Base-by-base conservation (phyloP, 164 flowering plant genomes). In the Amborella trichopoda region DNA sequence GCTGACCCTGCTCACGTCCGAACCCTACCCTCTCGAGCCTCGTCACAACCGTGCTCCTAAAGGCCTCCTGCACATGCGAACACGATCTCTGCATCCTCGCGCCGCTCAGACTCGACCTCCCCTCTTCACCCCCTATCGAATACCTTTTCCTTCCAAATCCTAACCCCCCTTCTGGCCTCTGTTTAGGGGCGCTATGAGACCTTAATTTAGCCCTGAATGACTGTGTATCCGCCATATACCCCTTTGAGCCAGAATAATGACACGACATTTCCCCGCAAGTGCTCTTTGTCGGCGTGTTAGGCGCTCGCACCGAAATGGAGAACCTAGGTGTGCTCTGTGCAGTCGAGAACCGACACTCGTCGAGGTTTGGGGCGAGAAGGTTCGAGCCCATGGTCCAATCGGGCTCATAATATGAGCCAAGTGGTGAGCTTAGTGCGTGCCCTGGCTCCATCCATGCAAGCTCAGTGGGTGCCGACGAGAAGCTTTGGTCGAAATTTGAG, bases 301-400 rank as follows among this genome's bases (percentile, higher is more conserved):
- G 61, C 0, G 63, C 48, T 10, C 52, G 34, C 9, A 20, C 43
- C 0, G 69, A 64, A 28, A 63, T 67, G 0, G 63, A 46, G 22
- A 78, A 71, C 21, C 96, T 62, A 1, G 96, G 96, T 5, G 96
- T 83, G 68, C 73, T 83, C 4, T 86, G 86, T 0, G 93, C 87
- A 0, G 96, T 81, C 1, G 89, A 62, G 50, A 73, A 80, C 64
- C 64, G 68, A 43, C 67, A 76, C 23, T 86, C 85, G 0, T 81
- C 83, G 0, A 70, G n/a, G n/a, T n/a, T n/a, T n/a, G n/a, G n/a
- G n/a, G n/a, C n/a, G n/a, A n/a, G n/a, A n/a, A n/a, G n/a, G n/a
- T n/a, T n/a, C n/a, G n/a, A n/a, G n/a, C n/a, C n/a, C n/a, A n/a
- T n/a, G n/a, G n/a, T n/a, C n/a, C n/a, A n/a, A n/a, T n/a, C n/a